Base-by-base conservation (phyloP, 305 asterid genomes). In the Fraxinus sp. region DNA sequence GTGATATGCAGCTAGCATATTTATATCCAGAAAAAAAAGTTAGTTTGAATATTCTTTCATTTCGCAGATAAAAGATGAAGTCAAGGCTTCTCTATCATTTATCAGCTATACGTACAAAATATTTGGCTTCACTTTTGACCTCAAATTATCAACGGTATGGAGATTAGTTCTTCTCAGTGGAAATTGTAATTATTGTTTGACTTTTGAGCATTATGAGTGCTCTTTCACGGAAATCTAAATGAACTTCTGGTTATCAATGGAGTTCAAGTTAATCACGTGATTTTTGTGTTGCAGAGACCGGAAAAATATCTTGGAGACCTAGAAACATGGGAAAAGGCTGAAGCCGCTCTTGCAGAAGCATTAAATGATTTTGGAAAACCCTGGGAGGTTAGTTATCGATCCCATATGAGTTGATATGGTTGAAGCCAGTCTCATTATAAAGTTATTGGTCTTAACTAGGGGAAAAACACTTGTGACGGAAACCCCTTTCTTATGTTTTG, bases 51-150 rank as follows among this genome's bases (percentile, higher is more conserved):
- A 78, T 82, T 59, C 77, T 74, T 81, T 36, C 74, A 41, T 78
- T 52, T 46, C 76, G 74, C 95, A 96, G 99, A 86, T 96, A 78
- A 96, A 97, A 91, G 98, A 95, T 81, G 99, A 97, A 92, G 98
- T 97, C 86, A 97, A 91, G 89, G 92, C 90, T 33, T 98, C 89
- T 77, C 85, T 97, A 84, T 97, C 95, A 55, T 97, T 97, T 88
- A 91, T 97, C 84, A 90, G 94, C 82, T 81, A 89, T 37, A 93
- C 89, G 46, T 97, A 95, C 84, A 39, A 84, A 73, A 81, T 95
- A 86, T 95, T 97, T 90, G 99, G 99, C 80, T 97, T 97, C 91
- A 97, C 97, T 59, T 97, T 92, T 85, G 98, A 95, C 81, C 93
- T 97, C 86, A 97, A 95, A 91, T 85, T 97, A 84, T 97, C 99